These are phyloP conservation scores for Ascochyta pisi DNA, from an alignment of 2,329 filamentous ascomycete genomes.

Conservation along the genomic window DNA sequence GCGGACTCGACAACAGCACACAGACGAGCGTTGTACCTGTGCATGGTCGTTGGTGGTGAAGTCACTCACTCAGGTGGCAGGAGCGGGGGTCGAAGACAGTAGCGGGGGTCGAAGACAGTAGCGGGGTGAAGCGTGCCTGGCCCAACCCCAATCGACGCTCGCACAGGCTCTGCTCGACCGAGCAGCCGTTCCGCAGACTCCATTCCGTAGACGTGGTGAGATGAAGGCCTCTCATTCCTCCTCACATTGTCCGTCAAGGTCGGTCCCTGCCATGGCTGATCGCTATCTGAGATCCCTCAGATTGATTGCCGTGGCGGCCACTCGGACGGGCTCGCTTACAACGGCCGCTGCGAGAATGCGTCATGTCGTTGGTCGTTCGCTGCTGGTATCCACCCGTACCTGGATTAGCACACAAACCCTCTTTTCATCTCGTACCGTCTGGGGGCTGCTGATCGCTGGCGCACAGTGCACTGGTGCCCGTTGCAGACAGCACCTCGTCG, in stretches of 20 bases:
- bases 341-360: constrained; percentile 4
- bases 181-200: not conserved
- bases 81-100: not conserved
- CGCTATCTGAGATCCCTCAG: constrained; percentile 12
- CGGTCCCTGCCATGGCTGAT: constrained; percentile 5
- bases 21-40: not conserved
- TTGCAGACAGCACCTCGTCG: constrained; percentile 7
- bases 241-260: not conserved
- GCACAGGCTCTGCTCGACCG: not conserved
- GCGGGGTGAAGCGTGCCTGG: not conserved
- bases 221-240: constrained; percentile 5
- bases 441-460: constrained; percentile 2
- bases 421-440: constrained; percentile 1
- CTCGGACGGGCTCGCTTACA: constrained; percentile 11
- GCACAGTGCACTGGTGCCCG: constrained; percentile 1
- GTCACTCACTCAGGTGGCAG: constrained; percentile 1
- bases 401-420: constrained; percentile 12
- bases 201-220: not conserved
- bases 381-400: constrained; percentile 13
- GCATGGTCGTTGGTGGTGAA: not conserved
- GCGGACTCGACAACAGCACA: not conserved
- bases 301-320: constrained; percentile 5
- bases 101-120: not conserved
- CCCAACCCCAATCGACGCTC: not conserved
- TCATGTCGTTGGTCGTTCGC: constrained; percentile 7